A percentile compares a stretch with the other conserved stretches of the same genome.
These are phyloP conservation scores for Crithidia mellificae DNA, from an alignment of 208 protist genomes.

Conservation along the genomic window DNA sequence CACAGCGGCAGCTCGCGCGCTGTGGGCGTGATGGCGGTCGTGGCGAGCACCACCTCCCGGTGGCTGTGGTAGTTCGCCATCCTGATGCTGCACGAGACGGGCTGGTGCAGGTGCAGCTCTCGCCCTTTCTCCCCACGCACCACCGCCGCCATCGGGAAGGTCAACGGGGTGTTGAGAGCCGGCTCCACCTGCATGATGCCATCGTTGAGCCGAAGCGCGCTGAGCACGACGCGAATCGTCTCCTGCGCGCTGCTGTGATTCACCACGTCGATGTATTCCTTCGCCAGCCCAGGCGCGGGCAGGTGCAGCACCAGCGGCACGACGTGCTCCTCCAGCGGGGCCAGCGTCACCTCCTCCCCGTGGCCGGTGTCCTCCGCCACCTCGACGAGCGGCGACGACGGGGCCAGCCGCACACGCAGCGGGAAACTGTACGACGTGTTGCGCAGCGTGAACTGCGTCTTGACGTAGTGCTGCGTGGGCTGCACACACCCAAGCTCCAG, in stretches of 20 bases:
- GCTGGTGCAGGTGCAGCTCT: slow-evolving; percentile 30
- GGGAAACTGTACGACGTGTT: slow-evolving; percentile 75
- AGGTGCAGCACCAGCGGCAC: slow-evolving; percentile 58
- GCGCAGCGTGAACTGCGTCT: slow-evolving; percentile 40
- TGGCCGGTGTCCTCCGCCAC: slow-evolving; percentile 27
- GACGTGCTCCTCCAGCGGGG: slow-evolving; percentile 43
- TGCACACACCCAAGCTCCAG: slow-evolving; percentile 61
- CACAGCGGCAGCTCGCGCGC: slow-evolving; percentile 24
- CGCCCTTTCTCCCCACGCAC: slow-evolving; percentile 28
- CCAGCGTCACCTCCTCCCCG: slow-evolving; percentile 36
- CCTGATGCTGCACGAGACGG: slow-evolving; percentile 29
- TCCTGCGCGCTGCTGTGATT: slow-evolving; percentile 77
- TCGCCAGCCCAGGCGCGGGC: slow-evolving; percentile 47
- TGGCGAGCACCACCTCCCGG: slow-evolving; percentile 27
- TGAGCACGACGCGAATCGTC: slow-evolving; percentile 45
- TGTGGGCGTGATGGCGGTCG: slow-evolving; percentile 10
- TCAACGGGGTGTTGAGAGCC: slow-evolving; percentile 23
- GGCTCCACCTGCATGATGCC: slow-evolving; percentile 33
- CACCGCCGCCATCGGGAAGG: slow-evolving; percentile 30
- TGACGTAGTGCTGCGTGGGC: slow-evolving; percentile 35
- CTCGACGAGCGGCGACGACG: slow-evolving; percentile 36
- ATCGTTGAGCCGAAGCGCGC: slow-evolving; percentile 45
- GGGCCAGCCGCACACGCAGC: slow-evolving; percentile 40
- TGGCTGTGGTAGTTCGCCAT: slow-evolving; percentile 34
- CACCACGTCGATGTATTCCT: slow-evolving; percentile 56